Base-by-base conservation (phyloP, 306 rosid species). In the Prunus mume region DNA sequence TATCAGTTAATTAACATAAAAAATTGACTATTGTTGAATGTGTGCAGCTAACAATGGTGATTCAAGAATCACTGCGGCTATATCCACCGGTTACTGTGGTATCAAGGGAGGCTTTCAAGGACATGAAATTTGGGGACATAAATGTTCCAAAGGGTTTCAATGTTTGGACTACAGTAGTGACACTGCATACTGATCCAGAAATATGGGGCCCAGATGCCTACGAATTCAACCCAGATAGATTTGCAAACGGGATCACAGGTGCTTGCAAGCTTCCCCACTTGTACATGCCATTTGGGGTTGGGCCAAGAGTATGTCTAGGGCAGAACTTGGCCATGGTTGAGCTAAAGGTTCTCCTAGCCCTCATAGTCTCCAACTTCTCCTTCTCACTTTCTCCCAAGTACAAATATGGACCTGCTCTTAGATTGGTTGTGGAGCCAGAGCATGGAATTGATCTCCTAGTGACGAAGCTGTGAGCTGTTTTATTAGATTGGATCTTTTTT, bases 361-460 rank as follows among this genome's bases (percentile, higher is more conserved):
- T 83, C 65, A 63, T 87, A 3, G 49, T 88, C 34, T 81, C 87
- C 54, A 85, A 83, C 20, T 88, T 83, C 68, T 61, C 85, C 15
- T 61, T 85, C 73, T 61, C 78, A 1, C 81, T 85, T 25, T 85
- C 88, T 3, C 87, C 89, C 5, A 68, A 60, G 18, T 88, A 81
- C 28, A 30, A 20, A 4, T 90, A 86, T 20, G 75, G 73, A 4
- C 86, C 86, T 4, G 22, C 71, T 68, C 65, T 76, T 9, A 75
- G 15, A 51, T 17, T 83, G 64, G 73, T 80, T 9, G 13, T 86
- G 13, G 77, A 85, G 64, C 84, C 85, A 18, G 77, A 81, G 50
- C 51, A 80, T 65, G 92, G 92, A 27, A 80, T 86, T 32, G 49
- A 68, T 73, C 71, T 88, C 27, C 58, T 77, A 30, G 61, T 86